Base-by-base conservation (phyloP, 1,139 yeast genomes). In the Pichia sp. region DNA sequence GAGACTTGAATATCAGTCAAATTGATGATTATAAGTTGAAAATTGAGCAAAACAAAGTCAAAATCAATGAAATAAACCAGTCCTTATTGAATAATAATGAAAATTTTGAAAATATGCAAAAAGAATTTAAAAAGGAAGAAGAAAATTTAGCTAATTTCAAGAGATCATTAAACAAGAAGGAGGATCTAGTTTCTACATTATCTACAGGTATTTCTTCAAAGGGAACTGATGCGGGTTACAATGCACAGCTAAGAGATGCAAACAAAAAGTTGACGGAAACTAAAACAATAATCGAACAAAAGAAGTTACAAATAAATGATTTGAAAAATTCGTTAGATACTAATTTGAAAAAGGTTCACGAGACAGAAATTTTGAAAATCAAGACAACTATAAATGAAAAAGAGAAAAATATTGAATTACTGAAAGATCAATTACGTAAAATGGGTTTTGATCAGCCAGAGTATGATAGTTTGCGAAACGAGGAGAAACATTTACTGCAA, bases 131-230 rank as follows among this genome's bases (percentile, higher is more conserved):
- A 3, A 53, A 54, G 0, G 64, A 79, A 9, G 78, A 75, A 44
- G 59, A 60, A 1, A 60, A 67, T 37, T 64, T 83, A 8, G 65
- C 63, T 4, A 58, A 61, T 3, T 56, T 79, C 46, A 80, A 78
- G 50, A 68, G 67, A 5, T 70, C 71, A n/a, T 71, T 75, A 48
- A 68, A 71, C 34, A 74, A 71, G 50, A 85, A 85, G 54, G 95
- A 87, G 57, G 97, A 90, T 52, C 69, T 90, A 27, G 66, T 87
- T 16, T 81, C 95, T 4, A 81, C 95, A 0, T 69, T 94, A 37
- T 81, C 92, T 0, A 90, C 97, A 0, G 98, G 98, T 55, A 81
- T 92, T 11, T 85, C 97, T 0, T 77, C 95, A 0, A 81, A 79
- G 47, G 97, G 95, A 42, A 72, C 82, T 2, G 85, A 85, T 50